Evolutionary conservation across 768 basidiomycete species (phyloP), one percentile per base, ranked within the genome.

Genomic region (Austroboletus eburneus): DNA sequence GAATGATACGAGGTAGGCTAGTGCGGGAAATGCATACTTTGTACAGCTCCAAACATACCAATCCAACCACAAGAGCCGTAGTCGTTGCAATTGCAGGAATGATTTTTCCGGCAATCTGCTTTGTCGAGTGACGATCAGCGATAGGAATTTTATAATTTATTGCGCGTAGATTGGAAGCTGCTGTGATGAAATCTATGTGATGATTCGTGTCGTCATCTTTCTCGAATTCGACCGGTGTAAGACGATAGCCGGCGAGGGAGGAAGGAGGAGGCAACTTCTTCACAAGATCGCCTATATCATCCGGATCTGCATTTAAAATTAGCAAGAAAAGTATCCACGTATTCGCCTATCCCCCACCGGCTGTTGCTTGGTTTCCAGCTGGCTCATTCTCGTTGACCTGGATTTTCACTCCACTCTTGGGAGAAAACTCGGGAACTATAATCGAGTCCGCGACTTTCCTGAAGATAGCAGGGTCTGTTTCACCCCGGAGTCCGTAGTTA

Each of bases 21-120:
- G 27, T 3, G 37, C 10, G 9, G 13, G 23, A 36, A 30, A 33
- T 13, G 35, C 49, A 24, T 56, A 87, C 91, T 83, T 99, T 99
- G 77, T 95, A 97, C 33, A 99, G 78, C 70, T 99, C 96, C 42
- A 98, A 68, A 68, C 95, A 97, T 38, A 95, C 91, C 48, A 98
- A 69, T 17, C 95, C 95, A n/a, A 91, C 91, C 39, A 96, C 89
- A 41, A 97, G 79, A 16, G 93, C 85, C 1, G 96, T 98, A 4
- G 95, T 97, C 5, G 95, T 98, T n/a, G 94, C 95, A 61, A 98
- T 97, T 18, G 96, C 96, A 48, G 96, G 96, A 54, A 99, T 98
- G 63, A 98, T 98, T 76, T 98, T 98, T 40, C 96, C 95, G 13
- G 94, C 94, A 60, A 97, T 95, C 67, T 93, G 89, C 73, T 98